These are phyloP conservation scores for Cadophora sp. DNA, from an alignment of 2,329 filamentous ascomycete species.

Conservation along the genomic window DNA sequence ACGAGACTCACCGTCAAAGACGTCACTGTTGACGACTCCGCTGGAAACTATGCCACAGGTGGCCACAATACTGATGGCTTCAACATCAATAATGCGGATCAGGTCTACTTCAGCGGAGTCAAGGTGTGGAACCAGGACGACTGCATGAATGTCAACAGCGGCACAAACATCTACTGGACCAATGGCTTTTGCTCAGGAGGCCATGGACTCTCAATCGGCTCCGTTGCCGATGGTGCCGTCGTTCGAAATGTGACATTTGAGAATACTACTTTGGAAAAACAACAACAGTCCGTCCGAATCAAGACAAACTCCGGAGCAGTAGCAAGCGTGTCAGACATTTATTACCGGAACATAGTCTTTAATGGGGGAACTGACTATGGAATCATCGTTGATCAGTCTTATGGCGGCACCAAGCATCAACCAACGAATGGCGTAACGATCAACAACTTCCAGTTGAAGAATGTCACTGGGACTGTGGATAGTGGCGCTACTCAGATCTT, in stretches of 20 bases:
- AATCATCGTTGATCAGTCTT: slow-evolving; percentile 14
- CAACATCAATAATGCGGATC: slow-evolving; percentile 54
- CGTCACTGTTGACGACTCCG: slow-evolving; percentile 63
- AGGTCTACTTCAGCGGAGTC: slow-evolving; percentile 56
- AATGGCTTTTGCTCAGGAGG: slow-evolving; percentile 9
- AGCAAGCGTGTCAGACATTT: neutral
- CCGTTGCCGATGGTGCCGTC: neutral
- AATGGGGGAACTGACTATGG: slow-evolving; percentile 1
- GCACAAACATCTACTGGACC: slow-evolving; percentile 42
- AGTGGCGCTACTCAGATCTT: neutral
- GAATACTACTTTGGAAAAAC: neutral
- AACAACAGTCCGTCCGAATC: neutral
- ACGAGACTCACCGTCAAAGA: slow-evolving; percentile 52
- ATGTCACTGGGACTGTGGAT: slow-evolving; percentile 1
- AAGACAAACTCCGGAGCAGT: neutral
- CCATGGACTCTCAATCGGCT: slow-evolving; percentile 9
- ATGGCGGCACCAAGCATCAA: neutral
- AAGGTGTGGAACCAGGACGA: slow-evolving; percentile 50
- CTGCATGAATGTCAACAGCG: slow-evolving; percentile 64
- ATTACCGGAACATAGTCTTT: neutral
- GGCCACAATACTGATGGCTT: slow-evolving; percentile 62
- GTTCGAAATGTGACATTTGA: neutral
- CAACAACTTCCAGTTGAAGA: slow-evolving; percentile 1
- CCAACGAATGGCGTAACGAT: slow-evolving; percentile 7
- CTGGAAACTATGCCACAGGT: slow-evolving; percentile 51